Base-by-base conservation (phyloP, 805 yeast genomes). In the Candida coquimbonensis region DNA sequence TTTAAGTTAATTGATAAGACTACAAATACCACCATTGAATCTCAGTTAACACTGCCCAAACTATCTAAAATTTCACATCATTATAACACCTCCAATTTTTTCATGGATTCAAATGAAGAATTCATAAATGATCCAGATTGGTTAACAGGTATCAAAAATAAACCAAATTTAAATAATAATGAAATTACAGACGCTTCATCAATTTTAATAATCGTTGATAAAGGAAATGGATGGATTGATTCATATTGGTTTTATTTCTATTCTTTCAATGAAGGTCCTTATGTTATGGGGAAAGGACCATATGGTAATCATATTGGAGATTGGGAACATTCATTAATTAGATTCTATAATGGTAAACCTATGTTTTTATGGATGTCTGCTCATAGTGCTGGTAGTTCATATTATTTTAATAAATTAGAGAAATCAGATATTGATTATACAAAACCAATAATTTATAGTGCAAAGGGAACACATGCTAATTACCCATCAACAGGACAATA, bases 301-400 rank as follows among this genome's bases (percentile, higher is more conserved):
- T 93, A 84, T 69, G 99, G 99, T 0, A 86, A 91, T 61, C 99
- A 91, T 60, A 80, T 93, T 32, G 99, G 98, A 7, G 99, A 91
- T 67, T 91, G 99, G 99, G 99, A 91, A 56, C 99, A 91, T 63
- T 80, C 95, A 1, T 66, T 91, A 33, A 91, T 89, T 13, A 71
- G 99, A 25, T 91, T 87, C 60, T 78, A 81, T 56, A 74, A 83
- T 3, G 96, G 96, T 1, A 66, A 72, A 47, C 98, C 99, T 0
- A 72, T 81, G 12, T 76, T 84, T 44, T 79, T 90, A 19, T 91
- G 98, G 98, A 85, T 93, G 95, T 83, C 95, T 27, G 98, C 97
- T 1, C 99, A 91, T 64, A 96, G 97, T 2, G 97, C 98, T 12
- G 99, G 99, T 8, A 83, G 89, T 29, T 96, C 96, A 0, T 91